Percentiles rank a stretch among this genome's conserved stretches.
Evolutionary conservation across 305 asterid species (phyloP).

Genomic region (Coffea humblotiana): DNA sequence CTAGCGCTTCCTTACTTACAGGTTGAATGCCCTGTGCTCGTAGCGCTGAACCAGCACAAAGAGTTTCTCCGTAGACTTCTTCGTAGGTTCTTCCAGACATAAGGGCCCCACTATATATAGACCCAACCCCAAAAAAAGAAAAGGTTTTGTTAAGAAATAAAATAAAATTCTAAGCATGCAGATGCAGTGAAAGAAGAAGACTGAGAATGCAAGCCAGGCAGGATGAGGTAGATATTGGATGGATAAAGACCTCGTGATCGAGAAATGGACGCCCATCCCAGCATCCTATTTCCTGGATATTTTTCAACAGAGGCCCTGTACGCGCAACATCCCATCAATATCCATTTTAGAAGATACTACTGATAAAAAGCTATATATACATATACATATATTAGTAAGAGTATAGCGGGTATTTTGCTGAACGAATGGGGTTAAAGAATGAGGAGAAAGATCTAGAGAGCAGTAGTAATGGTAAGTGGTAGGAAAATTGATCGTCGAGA

Average conservation of each 20-base stretch:
- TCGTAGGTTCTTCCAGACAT: constrained; percentile 84
- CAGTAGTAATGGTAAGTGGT: too few relatives aligned
- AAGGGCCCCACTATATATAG: constrained; percentile 74
- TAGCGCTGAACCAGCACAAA: constrained; percentile 72
- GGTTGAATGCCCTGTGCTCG: constrained; percentile 66
- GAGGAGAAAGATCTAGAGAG: too few relatives aligned
- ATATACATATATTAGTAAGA: too few relatives aligned
- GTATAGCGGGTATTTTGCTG: too few relatives aligned
- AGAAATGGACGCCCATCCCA: constrained; percentile 82
- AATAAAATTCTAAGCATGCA: not conserved
- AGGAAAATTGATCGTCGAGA: not conserved
- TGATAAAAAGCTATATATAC: too few relatives aligned
- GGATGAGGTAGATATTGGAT: not conserved
- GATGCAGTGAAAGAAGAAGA: not conserved
- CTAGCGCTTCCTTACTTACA: constrained; percentile 43
- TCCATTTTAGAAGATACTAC: not conserved
- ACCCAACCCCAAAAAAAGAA: not conserved
- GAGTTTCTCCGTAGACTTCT: constrained; percentile 67
- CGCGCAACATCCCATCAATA: constrained; percentile 17
- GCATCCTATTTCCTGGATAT: constrained; percentile 75
- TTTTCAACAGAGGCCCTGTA: constrained; percentile 59
- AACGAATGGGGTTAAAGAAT: too few relatives aligned
- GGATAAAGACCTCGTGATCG: constrained; percentile 48
- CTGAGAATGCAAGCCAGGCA: not conserved
- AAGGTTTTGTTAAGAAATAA: not conserved